Evolutionary conservation across 148 eudicot genomes (phyloP), one percentile per base, ranked within the genome.

Genomic region (Vaccinium vitisidaea): DNA sequence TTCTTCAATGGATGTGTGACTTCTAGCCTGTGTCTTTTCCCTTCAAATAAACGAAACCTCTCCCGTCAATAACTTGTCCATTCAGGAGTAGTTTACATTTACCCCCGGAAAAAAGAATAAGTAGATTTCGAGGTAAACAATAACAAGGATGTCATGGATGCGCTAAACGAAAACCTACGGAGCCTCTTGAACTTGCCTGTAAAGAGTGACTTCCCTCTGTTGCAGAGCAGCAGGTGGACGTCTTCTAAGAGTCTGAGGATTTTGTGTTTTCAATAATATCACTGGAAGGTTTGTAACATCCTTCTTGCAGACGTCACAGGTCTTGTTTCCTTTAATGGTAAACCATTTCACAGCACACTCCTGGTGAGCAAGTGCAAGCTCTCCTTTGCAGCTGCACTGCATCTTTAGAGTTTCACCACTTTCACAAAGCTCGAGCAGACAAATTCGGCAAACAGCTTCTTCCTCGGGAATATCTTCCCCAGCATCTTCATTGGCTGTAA

Each of bases 351-450:
- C 86, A 39, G 96, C 96, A 85, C 98, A 95, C 83, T 91, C 95
- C 83, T 90, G 81, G 89, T 95, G 98, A 79, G 96, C 94, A 84
- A 95, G 94, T 48, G 96, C 96, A 87, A 95, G 98, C 84, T 93
- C 98, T 73, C 98, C 96, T 93, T 93, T 95, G 91, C 98, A 94
- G 82, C 98, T 93, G 86, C 98, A 94, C 87, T 94, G 96, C 91
- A 94, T 75, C 85, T 94, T 94, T 15, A 94, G 89, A 58, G 96
- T 92, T 84, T 92, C 94, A 56, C 98, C 96, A 52, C 89, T 96
- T 90, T 95, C 98, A 39, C 90, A 86, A 81, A 93, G 90, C 84
- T 95, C 98, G 61, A 94, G 87, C 9, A 95, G 89, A 90, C 98
- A 95, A 61, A 95, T 93, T 84, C 96, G 91, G 84, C 98, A 95